Percentiles rank a stretch among this genome's conserved stretches.
Evolutionary conservation across 2,329 filamentous ascomycete species (phyloP).

Genomic region (Aspergillus oerlinghausenensis): DNA sequence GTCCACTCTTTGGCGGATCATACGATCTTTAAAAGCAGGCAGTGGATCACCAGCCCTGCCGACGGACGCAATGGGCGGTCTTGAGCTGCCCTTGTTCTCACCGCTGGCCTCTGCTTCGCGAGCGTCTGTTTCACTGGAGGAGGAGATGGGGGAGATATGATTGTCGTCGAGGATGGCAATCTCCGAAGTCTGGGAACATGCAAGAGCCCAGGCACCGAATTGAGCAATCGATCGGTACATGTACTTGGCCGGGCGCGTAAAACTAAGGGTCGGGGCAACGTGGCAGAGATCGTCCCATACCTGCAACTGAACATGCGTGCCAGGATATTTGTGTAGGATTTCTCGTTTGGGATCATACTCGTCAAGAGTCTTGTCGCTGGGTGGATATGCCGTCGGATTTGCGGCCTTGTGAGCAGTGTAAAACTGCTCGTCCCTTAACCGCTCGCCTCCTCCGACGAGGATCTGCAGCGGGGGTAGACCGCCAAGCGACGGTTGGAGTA

Average conservation of each 20-base stretch:
- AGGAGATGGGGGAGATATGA: constrained; percentile 64
- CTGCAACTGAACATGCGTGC: constrained; percentile 89
- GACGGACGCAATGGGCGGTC: constrained; percentile 44
- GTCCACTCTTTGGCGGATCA: constrained; percentile 87
- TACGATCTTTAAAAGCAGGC: constrained; percentile 73
- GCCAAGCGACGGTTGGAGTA: constrained; percentile 81
- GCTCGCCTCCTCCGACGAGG: constrained; percentile 80
- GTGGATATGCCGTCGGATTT: constrained; percentile 71
- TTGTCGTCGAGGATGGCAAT: constrained; percentile 82
- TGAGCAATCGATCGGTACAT: constrained; percentile 93
- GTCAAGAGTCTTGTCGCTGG: constrained; percentile 59
- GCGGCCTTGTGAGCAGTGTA: constrained; percentile 94
- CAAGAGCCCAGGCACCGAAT: constrained; percentile 87
- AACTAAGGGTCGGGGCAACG: constrained; percentile 86
- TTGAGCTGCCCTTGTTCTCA: constrained; percentile 14
- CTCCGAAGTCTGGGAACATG: constrained; percentile 70
- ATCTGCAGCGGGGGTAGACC: constrained; percentile 85
- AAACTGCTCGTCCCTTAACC: constrained; percentile 89
- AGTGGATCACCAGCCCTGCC: constrained; percentile 84
- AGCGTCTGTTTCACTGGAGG: constrained; percentile 44
- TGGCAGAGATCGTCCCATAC: constrained; percentile 96
- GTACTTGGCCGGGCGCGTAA: constrained; percentile 90
- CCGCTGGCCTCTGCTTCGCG: constrained; percentile 5
- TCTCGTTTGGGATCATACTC: constrained; percentile 54
- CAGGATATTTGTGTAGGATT: constrained; percentile 62